Base-by-base conservation (phyloP, 1,284 basidiomycete species). In the Schizophyllum commune region DNA sequence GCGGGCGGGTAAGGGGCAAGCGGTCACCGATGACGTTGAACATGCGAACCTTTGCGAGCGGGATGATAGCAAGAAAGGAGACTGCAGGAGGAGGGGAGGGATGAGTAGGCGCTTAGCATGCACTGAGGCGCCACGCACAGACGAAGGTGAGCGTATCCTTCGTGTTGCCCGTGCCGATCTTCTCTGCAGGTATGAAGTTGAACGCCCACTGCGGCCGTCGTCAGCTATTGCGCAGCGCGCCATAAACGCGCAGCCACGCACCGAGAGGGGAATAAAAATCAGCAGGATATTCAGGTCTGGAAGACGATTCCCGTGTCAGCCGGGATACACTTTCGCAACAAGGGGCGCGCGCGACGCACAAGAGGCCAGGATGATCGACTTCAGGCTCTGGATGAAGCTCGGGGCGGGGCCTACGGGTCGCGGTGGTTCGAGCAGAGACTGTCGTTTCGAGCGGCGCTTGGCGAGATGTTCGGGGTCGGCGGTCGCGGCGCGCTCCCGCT, bases 231-330 rank as follows among this genome's bases (percentile, higher is more conserved):
- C 34, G 22, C 57, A n/a, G 53, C 22, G 34, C 32, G 7, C 47
- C 60, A 61, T 57, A 57, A 55, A 56, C 55, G 34, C 39, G 32
- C 15, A 13, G 52, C n/a, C 8, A 64, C 65, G 55, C 58, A 64
- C 65, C 19, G 65, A 66, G 58, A 66, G 32, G 51, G 65, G 65
- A 32, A 66, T 66, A 61, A 66, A 66, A 32, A 66, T 60, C 7
- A 66, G 63, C 21, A 66, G 52, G 3, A 64, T 1, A 55, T 66
- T 66, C 19, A 66, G 32, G 58, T 59, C 65, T 60, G 27, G 7
- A 21, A 52, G 51, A 52, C 15, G 20, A 19, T 20, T 20, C 19
- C 13, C 32, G 52, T 2, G 60, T 65, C 32, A 64, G 58, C 13
- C 21, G 52, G 20, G 21, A 15, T 19, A 27, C 52, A 17, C 15